Evolutionary conservation across 805 yeast genomes (phyloP), one percentile per base, ranked within the genome.

Genomic region (Pichia thaimueangensis): DNA sequence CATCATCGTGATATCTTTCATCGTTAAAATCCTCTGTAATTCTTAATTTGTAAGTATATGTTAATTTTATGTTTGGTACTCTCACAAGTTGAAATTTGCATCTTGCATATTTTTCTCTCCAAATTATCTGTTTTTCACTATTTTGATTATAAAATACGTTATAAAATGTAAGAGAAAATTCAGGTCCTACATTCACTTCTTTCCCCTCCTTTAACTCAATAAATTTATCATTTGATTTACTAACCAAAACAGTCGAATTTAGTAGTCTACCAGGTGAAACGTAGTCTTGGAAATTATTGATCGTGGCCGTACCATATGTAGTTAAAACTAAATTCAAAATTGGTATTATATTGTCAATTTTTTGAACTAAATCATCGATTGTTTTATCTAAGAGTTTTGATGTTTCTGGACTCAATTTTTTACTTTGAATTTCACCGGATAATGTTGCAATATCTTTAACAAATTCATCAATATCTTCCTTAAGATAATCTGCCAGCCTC

Each of bases 71-170:
- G 13, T 45, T 48, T 12, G 48, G 45, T 2, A 56, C 41, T 21
- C 74, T 55, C 41, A 54, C 51, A 4, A 83, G 51, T 28, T 59
- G 60, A 0, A 77, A 73, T 41, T 58, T 54, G 27, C 82, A 74
- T 42, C 76, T 69, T 15, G 86, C 80, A 59, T 68, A 74, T 37
- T 79, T 80, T 50, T 85, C 94, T 49, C 80, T 81, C 94, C 94
- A 85, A 3, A 75, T 67, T 3, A 84, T 69, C 41, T 73, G 70
- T 31, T 48, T 48, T 15, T 64, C 64, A 6, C 48, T 52, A 9
- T 47, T 47, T 6, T 77, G 70, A 44, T 78, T 75, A 54, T 78
- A 78, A 52, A 82, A 84, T 4, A 85, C 71, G 5, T 85, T 67
- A 50, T 75, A 85, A 49, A 74, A 59, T 3, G 75, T 78, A 35